phyloP scores from a whole-genome alignment of 768 basidiomycete species.

The Boletus sp. region DNA sequence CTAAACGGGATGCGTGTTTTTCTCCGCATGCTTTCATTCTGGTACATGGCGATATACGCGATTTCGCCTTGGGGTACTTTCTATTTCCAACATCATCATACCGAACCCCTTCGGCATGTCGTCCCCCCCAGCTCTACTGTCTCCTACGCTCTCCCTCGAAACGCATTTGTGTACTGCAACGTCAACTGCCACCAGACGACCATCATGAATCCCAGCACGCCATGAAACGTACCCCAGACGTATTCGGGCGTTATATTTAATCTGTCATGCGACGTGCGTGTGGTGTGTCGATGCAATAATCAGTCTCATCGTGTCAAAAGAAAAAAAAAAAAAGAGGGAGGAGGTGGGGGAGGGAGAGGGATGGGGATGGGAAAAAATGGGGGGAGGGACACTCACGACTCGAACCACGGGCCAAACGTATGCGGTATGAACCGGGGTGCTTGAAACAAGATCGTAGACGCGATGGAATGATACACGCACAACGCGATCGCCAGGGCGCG shows the following conservation, averaged over 20 bases:
- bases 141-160: constrained; percentile 21
- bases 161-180: constrained; percentile 46
- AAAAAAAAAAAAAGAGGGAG: too few species aligned
- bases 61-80: not conserved
- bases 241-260: constrained; percentile 64
- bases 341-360: not conserved
- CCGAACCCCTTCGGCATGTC: not conserved
- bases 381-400: constrained; percentile 48
- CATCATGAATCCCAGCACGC: constrained; percentile 66
- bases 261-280: not conserved
- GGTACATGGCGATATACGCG: too few species aligned
- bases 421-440: constrained; percentile 78
- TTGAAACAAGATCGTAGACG: constrained; percentile 71
- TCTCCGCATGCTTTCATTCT: not conserved
- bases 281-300: not conserved
- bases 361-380: not conserved
- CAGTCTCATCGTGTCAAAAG: not conserved
- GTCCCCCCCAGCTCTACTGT: not conserved
- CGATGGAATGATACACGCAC: constrained; percentile 69
- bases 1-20: constrained; percentile 31
- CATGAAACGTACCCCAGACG: constrained; percentile 71
- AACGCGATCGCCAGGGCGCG: constrained; percentile 76
- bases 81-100: too few species aligned
- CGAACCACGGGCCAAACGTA: constrained; percentile 57
- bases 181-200: constrained; percentile 83